Percentiles rank a stretch among this genome's conserved stretches.
These are phyloP conservation scores for Zasmidium cellare DNA, from an alignment of 2,329 filamentous ascomycete species.

Conservation along the genomic window DNA sequence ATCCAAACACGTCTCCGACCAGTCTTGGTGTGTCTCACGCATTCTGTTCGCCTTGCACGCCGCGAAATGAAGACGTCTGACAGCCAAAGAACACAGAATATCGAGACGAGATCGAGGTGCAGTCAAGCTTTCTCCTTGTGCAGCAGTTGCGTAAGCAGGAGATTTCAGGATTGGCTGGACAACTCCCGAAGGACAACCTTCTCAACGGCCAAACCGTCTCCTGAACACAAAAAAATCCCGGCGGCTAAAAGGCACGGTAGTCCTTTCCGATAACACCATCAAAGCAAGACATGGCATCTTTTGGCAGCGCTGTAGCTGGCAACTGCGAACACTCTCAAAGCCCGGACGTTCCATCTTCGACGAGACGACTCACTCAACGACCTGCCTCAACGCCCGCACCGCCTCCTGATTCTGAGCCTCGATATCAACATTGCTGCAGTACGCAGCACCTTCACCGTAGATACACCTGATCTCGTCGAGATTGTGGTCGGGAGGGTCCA, in stretches of 20 bases:
- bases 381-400: conserved; percentile 8
- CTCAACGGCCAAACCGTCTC: neutral
- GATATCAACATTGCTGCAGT: conserved; percentile 33
- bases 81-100: neutral
- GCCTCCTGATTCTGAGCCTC: conserved; percentile 33
- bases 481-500: conserved; percentile 29
- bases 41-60: neutral
- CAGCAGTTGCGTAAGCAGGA: neutral
- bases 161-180: neutral
- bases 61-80: neutral
- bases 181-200: neutral
- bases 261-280: neutral
- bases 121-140: neutral
- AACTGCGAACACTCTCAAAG: neutral
- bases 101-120: too few relatives aligned
- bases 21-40: neutral
- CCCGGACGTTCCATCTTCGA: neutral
- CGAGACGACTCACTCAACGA: neutral
- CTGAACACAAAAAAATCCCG: neutral
- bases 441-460: conserved; percentile 31
- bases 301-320: too few relatives aligned
- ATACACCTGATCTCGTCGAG: conserved; percentile 31
- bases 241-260: neutral
- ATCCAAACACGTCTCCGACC: neutral
- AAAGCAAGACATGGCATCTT: neutral